Evolutionary conservation across 176 grass and related monocot genomes (phyloP), one percentile per base, ranked within the genome.

Genomic region (Raddia distichophylla): DNA sequence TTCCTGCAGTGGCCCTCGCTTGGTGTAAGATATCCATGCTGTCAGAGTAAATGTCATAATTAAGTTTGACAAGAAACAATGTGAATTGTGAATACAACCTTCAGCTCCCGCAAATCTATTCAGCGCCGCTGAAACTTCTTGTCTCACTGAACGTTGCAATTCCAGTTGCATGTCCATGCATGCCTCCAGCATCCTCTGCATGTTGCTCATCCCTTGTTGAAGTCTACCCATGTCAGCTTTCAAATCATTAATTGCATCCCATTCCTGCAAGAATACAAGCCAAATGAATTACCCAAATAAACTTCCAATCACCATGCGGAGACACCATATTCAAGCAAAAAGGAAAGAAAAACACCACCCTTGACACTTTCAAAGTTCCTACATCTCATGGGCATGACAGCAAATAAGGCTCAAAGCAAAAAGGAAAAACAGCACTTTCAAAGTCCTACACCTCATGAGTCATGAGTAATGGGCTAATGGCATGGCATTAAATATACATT

Each of bases 161-260:
- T 99, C 96, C 47, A 99, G 82, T 72, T 99, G 96, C 96, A 99
- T 95, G 82, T 99, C 93, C 91, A 99, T 90, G 86, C 96, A 99
- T 4, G 96, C 86, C 65, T 99, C 96, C 82, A 99, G 47, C 87
- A 91, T 90, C 78, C 89, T 91, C 73, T 99, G 96, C 93, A 99
- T 99, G 82, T 83, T 94, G 77, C 80, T 88, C 96, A 99, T 95
- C 69, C 89, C 93, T 87, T 99, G 93, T 58, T 99, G 88, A 27
- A 99, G 86, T 71, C 82, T 85, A 70, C 87, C 88, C 93, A 95
- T 95, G 34, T 99, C 96, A 50, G 82, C 82, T 84, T 89, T 93
- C 82, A 99, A 84, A 82, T 91, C 91, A 88, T 93, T 95, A 74
- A 99, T 95, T 65, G 89, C 87, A 47, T 91, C 93, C 91, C 91